Conservation (phyloP, 2,329 filamentous ascomycete genomes). For the Chrysosporium keratinophilum region DNA sequence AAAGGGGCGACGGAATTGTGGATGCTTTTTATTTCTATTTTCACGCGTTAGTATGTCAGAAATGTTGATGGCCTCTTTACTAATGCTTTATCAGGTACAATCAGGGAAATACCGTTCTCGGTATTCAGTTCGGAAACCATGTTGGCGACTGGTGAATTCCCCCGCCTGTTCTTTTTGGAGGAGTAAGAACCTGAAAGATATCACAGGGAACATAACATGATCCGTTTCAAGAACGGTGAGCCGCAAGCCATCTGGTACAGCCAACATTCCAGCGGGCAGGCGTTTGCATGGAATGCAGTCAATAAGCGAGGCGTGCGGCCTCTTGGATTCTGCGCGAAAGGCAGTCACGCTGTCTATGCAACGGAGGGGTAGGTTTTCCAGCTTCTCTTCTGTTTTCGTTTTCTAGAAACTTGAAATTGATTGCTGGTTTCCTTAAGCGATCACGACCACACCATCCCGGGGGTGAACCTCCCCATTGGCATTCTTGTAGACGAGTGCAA, state of each 20-base stretch:
- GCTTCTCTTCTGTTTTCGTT: neutral
- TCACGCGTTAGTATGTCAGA: conserved; percentile 47
- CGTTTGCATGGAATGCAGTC: conserved; percentile 48
- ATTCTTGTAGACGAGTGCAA: conserved; percentile 48
- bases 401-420: neutral
- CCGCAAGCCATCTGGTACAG: conserved; percentile 52
- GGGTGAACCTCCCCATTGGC: conserved; percentile 46
- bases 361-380: conserved; percentile 34
- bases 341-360: conserved; percentile 56
- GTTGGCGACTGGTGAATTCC: conserved; percentile 49
- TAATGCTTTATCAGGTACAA: conserved; percentile 36
- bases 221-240: conserved; percentile 49
- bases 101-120: conserved; percentile 43
- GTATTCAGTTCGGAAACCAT: conserved; percentile 47
- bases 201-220: conserved; percentile 54
- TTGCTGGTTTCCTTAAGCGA: conserved; percentile 26
- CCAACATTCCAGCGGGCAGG: conserved; percentile 53
- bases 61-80: conserved; percentile 13
- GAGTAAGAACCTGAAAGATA: neutral
- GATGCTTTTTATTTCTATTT: conserved; percentile 58
- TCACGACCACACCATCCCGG: conserved; percentile 55
- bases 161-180: neutral
- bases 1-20: conserved; percentile 44
- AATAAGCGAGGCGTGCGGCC: conserved; percentile 47
- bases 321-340: conserved; percentile 49